phyloP scores from a whole-genome alignment of 768 basidiomycete species.

The Albatrellus ellisii region DNA sequence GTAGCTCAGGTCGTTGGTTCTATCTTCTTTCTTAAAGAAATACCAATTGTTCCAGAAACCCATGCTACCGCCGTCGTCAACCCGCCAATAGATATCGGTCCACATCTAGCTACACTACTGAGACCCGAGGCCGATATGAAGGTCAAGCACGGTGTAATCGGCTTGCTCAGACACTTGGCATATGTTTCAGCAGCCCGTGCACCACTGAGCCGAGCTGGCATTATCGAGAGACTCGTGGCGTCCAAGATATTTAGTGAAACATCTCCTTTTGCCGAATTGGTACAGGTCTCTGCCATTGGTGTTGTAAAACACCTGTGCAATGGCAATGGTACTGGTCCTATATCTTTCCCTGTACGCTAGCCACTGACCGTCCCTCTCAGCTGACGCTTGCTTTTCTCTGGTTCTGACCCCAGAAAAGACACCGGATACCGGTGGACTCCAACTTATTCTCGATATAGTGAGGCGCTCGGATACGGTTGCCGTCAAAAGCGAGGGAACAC shows the following conservation, averaged over 20 bases:
- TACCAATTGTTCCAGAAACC: conserved; percentile 28
- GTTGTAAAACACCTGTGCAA: conserved; percentile 82
- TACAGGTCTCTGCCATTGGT: conserved; percentile 82
- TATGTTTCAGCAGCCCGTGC: conserved; percentile 45
- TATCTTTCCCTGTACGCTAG: not conserved
- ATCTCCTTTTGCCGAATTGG: conserved; percentile 72
- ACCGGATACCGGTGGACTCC: conserved; percentile 35
- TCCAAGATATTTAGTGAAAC: conserved; percentile 62
- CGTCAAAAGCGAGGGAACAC: conserved; percentile 81
- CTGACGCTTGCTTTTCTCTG: conserved; percentile 35
- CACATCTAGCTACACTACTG: conserved; percentile 49
- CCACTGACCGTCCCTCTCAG: conserved; percentile 16
- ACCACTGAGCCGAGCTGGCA: conserved; percentile 42
- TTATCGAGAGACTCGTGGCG: conserved; percentile 46
- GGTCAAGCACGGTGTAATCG: conserved; percentile 80
- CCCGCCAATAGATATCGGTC: conserved; percentile 43
- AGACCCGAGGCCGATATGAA: conserved; percentile 58
- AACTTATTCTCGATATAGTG: conserved; percentile 62
- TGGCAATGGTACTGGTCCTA: conserved; percentile 41
- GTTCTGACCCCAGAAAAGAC: conserved; percentile 30
- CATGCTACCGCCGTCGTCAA: conserved; percentile 41
- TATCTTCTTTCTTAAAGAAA: conserved; percentile 5
- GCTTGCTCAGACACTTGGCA: conserved; percentile 78
- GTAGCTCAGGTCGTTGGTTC: conserved; percentile 1
- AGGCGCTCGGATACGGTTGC: conserved; percentile 71